A percentile compares a stretch with the other conserved stretches of the same genome.
phyloP scores from a whole-genome alignment of 495 filamentous ascomycete genomes.

The Jackrogersella minutella region DNA sequence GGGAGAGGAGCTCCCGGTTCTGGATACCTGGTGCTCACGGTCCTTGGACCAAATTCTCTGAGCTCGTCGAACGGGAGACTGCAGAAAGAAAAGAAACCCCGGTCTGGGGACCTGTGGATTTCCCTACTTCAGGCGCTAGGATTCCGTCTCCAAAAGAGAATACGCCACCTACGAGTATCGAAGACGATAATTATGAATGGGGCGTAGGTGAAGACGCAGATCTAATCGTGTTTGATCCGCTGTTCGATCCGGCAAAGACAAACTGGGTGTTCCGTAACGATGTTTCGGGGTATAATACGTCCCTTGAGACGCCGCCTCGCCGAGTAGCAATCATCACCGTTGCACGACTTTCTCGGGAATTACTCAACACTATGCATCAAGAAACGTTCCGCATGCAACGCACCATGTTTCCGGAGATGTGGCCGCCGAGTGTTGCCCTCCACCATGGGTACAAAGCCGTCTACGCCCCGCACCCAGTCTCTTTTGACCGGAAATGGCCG shows the following conservation, averaged over 20 bases:
- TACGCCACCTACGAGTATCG: slow-evolving; percentile 53
- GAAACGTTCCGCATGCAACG: slow-evolving; percentile 76
- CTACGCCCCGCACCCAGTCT: slow-evolving; percentile 83
- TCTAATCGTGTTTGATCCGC: slow-evolving; percentile 61
- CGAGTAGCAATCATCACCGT: slow-evolving; percentile 80
- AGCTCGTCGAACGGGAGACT: slow-evolving; percentile 50
- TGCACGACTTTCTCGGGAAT: slow-evolving; percentile 72
- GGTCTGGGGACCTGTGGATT: slow-evolving; percentile 41
- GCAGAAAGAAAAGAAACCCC: slow-evolving; percentile 26
- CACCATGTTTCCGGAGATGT: slow-evolving; percentile 89
- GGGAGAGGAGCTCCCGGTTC: slow-evolving; percentile 58
- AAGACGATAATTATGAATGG: slow-evolving; percentile 62
- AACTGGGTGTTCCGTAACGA: slow-evolving; percentile 66
- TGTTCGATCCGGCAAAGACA: slow-evolving; percentile 60
- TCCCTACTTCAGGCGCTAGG: slow-evolving; percentile 24
- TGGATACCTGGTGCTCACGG: slow-evolving; percentile 58
- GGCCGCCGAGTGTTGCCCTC: slow-evolving; percentile 74
- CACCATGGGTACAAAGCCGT: slow-evolving; percentile 91
- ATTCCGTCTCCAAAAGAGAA: slow-evolving; percentile 48
- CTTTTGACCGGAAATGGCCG: slow-evolving; percentile 80
- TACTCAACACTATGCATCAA: slow-evolving; percentile 80
- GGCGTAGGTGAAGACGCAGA: slow-evolving; percentile 69
- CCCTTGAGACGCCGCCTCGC: slow-evolving; percentile 68
- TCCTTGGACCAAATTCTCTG: slow-evolving; percentile 53
- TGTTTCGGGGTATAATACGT: slow-evolving; percentile 77